Conservation (phyloP, 1,284 basidiomycete genomes). For the Leccinum subfulvum region DNA sequence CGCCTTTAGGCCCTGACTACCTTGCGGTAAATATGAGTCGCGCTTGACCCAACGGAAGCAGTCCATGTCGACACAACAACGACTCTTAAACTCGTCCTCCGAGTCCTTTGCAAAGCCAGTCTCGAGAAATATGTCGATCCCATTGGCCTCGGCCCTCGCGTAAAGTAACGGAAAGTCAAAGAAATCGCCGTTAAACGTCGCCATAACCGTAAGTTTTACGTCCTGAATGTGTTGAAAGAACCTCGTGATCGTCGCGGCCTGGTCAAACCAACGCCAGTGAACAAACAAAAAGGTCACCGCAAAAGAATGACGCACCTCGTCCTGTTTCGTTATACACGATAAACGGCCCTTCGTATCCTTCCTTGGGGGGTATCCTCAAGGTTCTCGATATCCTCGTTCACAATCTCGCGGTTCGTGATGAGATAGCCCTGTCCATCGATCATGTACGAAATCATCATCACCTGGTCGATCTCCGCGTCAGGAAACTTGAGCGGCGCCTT, state of each 20-base stretch:
- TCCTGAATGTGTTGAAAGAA: conserved; percentile 96
- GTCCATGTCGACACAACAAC: conserved; percentile 97
- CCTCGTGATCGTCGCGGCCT: conserved; percentile 77
- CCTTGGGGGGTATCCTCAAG: conserved; percentile 98
- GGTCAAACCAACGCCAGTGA: conserved; percentile 2
- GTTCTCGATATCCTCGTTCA: conserved; percentile 96
- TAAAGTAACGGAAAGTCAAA: conserved; percentile 99
- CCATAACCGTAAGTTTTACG: conserved; percentile 93
- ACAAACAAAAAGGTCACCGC: neutral
- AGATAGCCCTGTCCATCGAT: conserved; percentile 95
- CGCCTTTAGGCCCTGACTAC: conserved; percentile 97
- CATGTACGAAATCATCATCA: conserved; percentile 99
- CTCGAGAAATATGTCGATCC: conserved; percentile 95
- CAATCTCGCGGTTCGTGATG: conserved; percentile 97
- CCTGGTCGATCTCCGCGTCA: conserved; percentile 92
- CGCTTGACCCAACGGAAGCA: conserved; percentile 99
- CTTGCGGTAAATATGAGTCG: conserved; percentile 98
- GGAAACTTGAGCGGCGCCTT: conserved; percentile 99
- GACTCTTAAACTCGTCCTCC: conserved; percentile 95
- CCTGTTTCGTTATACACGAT: conserved; percentile 90
- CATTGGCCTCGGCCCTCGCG: conserved; percentile 83
- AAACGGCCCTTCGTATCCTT: conserved; percentile 97
- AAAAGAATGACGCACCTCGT: conserved; percentile 63
- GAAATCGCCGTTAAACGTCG: conserved; percentile 98
- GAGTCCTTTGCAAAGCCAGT: conserved; percentile 90